Base-by-base conservation (phyloP, 2,329 filamentous ascomycete species). In the Clonostachys solani region DNA sequence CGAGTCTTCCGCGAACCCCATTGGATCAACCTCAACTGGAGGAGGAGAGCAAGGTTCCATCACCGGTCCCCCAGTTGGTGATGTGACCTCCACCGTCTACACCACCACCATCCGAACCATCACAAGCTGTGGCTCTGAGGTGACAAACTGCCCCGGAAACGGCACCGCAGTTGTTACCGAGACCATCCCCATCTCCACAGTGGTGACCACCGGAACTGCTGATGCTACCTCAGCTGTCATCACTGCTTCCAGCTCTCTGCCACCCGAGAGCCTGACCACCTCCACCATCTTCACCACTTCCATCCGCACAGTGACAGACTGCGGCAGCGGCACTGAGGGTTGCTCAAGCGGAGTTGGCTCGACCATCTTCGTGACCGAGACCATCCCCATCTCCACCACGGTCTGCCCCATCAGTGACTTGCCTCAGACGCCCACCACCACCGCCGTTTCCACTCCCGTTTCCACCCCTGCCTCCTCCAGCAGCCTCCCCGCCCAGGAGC, bases 151-250 rank as follows among this genome's bases (percentile, higher is more conserved):
- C 47, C 47, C 53, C 35, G 73, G 68, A 48, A 49, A 50, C 23
- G 50, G 45, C 23, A 43, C 51, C 43, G 45, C 36, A 13, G 45
- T 48, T 34, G 13, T 43, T 42, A 43, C 44, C 19, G 45, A 45
- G 33, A 49, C 44, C n/a, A 47, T 46, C 40, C 16, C 45, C 40
- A 7, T 47, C 40, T 34, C 40, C 33, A 47, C 45, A 57, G 68
- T 82, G 62, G 68, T 78, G 62, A 85, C 81, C 67, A 68, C 23
- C 23, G 23, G 23, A 29, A 29, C 23, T 29, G 23, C 23, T 10
- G 23, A 29, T 29, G 23, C 23, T 29, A 29, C 23, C 23, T 29
- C 23, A 29, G 23, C 23, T 4, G 23, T 29, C 23, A 29, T 29
- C 23, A 29, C 42, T 16, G 45, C 47, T 42, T 45, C 49, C 33